Base-by-base conservation (phyloP, 805 yeast species). In the Ogataea pini region DNA sequence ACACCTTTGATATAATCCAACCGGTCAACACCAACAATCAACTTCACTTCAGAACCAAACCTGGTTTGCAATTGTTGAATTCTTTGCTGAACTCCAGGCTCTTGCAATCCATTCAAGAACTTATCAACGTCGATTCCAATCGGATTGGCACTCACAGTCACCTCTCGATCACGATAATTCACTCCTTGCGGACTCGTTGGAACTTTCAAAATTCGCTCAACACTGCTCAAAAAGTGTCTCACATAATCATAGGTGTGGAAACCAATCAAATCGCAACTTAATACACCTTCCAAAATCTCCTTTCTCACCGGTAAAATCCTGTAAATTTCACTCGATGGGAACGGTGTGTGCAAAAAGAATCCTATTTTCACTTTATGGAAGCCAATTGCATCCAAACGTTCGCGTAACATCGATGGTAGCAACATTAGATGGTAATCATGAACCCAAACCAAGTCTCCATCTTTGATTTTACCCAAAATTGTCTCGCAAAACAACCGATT, bases 201-300 rank as follows among this genome's bases (percentile, higher is more conserved):
- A 7, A 90, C 81, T 51, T 87, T 79, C 45, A 94, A 76, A 16
- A 94, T 86, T 48, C 96, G 77, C 50, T 90, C 84, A 9, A 94
- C 96, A 1, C 96, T 83, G 16, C 95, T 85, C 46, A 95, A 70
- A 70, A 95, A 94, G 72, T 94, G 99, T 58, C 99, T 78, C 10
- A 96, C 98, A 63, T 94, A 94, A 67, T 94, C 99, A 67, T 94
- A 95, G n/a, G 99, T 94, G 68, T 94, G 99, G 78, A 94, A 94
- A 0, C 99, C 99, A 62, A 94, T 83, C 60, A 95, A 76, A 65
- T 94, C 96, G 71, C 98, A 92, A 59, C 94, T 85, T 62, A 94
- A 73, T 2, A 94, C 96, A 48, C 99, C 99, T 52, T 79, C 80
- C 58, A 94, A 72, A 44, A 94, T 89, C 67, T 95, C 98, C 58